Evolutionary conservation across 305 asterid species (phyloP).

Genomic region (Solanum hybrid): DNA sequence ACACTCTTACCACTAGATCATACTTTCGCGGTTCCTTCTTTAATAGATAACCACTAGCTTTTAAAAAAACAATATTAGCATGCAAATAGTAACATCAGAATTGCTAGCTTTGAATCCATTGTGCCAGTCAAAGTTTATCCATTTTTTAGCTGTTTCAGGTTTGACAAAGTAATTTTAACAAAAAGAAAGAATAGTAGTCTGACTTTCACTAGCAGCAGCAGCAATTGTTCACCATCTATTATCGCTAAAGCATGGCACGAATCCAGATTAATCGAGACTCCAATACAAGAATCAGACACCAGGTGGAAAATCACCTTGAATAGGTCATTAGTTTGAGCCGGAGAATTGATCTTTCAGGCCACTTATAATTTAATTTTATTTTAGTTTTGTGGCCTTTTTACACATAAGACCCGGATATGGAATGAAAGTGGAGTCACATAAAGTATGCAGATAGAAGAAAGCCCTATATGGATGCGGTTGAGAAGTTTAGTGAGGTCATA

Average conservation of each 20-base stretch:
- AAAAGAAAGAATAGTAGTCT: not conserved
- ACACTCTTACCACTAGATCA: not conserved
- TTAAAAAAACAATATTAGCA: not conserved
- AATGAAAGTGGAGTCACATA: not conserved
- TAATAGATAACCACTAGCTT: no score
- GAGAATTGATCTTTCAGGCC: no score
- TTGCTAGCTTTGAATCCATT: not conserved
- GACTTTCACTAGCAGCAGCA: not conserved
- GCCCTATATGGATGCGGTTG: not conserved
- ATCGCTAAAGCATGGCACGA: not conserved
- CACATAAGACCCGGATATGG: not conserved
- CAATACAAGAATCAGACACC: not conserved
- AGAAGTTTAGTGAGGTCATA: not conserved
- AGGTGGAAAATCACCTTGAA: not conserved
- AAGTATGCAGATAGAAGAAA: not conserved
- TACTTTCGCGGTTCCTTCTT: no score
- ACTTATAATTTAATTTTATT: no score
- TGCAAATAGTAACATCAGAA: not conserved
- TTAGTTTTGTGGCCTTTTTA: not conserved
- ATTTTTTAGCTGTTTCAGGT: not conserved
- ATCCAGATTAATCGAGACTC: not conserved
- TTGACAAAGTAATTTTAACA: not conserved
- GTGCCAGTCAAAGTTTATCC: not conserved
- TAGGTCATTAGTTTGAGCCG: no score
- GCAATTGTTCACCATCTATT: not conserved